Base-by-base conservation (phyloP, 768 basidiomycete species). In the Collybia sordida region DNA sequence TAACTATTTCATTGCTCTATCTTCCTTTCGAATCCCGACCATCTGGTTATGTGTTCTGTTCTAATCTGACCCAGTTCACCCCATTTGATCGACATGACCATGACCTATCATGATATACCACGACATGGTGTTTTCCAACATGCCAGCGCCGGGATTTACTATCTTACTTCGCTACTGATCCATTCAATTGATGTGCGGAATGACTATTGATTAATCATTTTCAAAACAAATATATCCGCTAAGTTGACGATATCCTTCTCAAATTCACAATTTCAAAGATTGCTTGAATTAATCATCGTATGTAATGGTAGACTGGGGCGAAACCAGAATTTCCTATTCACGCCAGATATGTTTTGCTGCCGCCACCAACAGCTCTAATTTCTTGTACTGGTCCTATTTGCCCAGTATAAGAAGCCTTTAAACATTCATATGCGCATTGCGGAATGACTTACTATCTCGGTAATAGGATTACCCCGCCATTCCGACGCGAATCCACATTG, bases 401-500 rank as follows among this genome's bases (percentile, higher is more conserved):
- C 5, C 9, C 3, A 12, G 14, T 11, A 46, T 19, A 2, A 1
- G n/a, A 17, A 39, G 37, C 17, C 18, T 19, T 19, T 7, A 7
- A 15, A 19, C 1, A 18, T 41, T 21, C 15, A 4, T 34, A 18
- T 9, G 12, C 12, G 23, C 4, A n/a, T 25, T 31, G 14, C 3
- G 9, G 17, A n/a, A 46, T 9, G 22, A 53, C 63, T 57, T 49
- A 71, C 75, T 60, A 72, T 69, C 60, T 76, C 73, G 8, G 71
- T 74, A 23, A 83, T 54, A 5, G 73, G 71, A 60, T 82, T 82
- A 0, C 81, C 79, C 53, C 81, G 74, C 66, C 76, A 75, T 21
- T 76, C 75, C 0, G 72, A 74, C 7, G 80, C 79, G 56, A 81
- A 82, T 3, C 82, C 82, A 52, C 82, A 84, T 57, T 82, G 81